A percentile compares a stretch with the other conserved stretches of the same genome.
phyloP scores from a whole-genome alignment of 2,329 filamentous ascomycete species.

The Penicillium italicum region DNA sequence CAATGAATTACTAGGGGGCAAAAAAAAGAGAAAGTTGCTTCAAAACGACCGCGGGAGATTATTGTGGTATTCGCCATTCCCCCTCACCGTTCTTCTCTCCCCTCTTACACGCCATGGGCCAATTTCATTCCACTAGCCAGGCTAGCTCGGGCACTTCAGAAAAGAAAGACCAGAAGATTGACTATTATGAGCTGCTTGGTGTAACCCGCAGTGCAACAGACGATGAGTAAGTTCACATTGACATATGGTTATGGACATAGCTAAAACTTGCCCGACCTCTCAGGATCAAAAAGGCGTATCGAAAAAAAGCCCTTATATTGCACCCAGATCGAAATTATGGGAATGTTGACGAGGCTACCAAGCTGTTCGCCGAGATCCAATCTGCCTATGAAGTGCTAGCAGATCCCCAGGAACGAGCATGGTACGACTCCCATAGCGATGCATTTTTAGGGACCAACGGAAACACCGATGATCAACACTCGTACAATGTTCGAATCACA shows the following conservation, averaged over 20 bases:
- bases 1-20: not conserved
- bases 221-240: constrained; percentile 62
- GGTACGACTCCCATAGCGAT: constrained; percentile 94
- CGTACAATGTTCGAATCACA: constrained; percentile 70
- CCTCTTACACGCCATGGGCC: constrained; percentile 36
- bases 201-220: constrained; percentile 70
- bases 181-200: constrained; percentile 72
- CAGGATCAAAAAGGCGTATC: constrained; percentile 91
- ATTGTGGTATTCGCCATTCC: not conserved
- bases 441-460: constrained; percentile 70
- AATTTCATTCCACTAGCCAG: constrained; percentile 42
- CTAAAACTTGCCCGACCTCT: constrained; percentile 4
- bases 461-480: constrained; percentile 50
- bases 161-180: constrained; percentile 29
- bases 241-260: not conserved
- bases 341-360: constrained; percentile 77
- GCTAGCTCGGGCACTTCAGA: constrained; percentile 19
- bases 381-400: constrained; percentile 94
- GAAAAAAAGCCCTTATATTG: constrained; percentile 82
- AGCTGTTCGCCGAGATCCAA: constrained; percentile 85
- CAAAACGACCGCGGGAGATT: not conserved
- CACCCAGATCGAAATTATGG: constrained; percentile 93
- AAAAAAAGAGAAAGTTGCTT: not conserved
- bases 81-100: not conserved
- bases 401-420: constrained; percentile 89